These are phyloP conservation scores for Termitomyces sp. DNA, from an alignment of 768 basidiomycete species.

Conservation along the genomic window DNA sequence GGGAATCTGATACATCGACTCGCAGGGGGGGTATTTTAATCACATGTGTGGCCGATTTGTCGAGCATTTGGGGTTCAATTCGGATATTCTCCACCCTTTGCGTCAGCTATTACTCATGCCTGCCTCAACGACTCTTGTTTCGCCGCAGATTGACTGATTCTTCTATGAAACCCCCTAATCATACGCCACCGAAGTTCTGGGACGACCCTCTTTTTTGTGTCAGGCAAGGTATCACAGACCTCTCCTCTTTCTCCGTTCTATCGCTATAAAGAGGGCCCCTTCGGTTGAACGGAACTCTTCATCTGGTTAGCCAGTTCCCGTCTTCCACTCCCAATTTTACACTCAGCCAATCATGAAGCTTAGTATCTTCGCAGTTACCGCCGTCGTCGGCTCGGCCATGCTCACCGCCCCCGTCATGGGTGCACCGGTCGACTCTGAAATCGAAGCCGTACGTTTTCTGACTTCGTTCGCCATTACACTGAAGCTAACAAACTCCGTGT, in stretches of 20 bases:
- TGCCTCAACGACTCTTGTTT: too few relatives aligned
- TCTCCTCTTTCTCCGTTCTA: not conserved
- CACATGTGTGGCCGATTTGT: not conserved
- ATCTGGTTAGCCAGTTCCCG: slow-evolving; percentile 2
- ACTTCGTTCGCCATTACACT: not conserved
- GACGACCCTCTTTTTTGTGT: not conserved
- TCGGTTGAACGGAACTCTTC: not conserved
- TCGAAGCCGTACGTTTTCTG: not conserved
- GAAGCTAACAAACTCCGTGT: too few relatives aligned
- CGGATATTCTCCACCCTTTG: not conserved
- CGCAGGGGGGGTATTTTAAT: not conserved
- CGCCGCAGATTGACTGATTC: not conserved
- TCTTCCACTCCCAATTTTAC: not conserved
- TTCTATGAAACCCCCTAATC: not conserved
- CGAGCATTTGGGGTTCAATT: not conserved
- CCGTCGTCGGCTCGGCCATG: slow-evolving; percentile 3
- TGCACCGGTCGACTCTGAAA: not conserved
- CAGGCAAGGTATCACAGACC: not conserved
- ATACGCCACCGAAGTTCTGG: not conserved
- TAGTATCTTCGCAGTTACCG: slow-evolving; percentile 3
- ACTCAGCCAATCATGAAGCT: not conserved
- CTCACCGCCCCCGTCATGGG: slow-evolving; percentile 3
- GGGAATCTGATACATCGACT: not conserved
- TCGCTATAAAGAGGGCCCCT: not conserved
- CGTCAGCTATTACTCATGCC: slow-evolving; percentile 1